A percentile compares a stretch with the other conserved stretches of the same genome.
These are phyloP conservation scores for Pseudozyma hubeiensis DNA, from an alignment of 1,284 basidiomycete species.

Conservation along the genomic window DNA sequence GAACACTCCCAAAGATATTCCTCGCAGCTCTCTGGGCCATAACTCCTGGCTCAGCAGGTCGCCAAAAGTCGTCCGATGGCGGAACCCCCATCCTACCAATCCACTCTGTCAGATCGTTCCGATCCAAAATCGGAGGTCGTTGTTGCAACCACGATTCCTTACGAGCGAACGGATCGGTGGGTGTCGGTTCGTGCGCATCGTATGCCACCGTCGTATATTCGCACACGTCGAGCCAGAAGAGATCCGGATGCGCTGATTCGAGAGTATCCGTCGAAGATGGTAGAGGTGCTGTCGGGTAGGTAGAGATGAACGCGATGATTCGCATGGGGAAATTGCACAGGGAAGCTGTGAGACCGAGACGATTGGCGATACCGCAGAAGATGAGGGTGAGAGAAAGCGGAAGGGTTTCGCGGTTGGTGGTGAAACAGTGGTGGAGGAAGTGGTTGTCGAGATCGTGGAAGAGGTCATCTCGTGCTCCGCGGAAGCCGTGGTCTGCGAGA, in stretches of 20 bases:
- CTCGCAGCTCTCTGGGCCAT: slow-evolving; percentile 37
- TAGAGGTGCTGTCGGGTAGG: slow-evolving; percentile 9
- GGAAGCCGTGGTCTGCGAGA: slow-evolving; percentile 40
- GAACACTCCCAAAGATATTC: slow-evolving; percentile 37
- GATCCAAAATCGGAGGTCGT: slow-evolving; percentile 32
- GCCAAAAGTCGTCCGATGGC: slow-evolving; percentile 25
- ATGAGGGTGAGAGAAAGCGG: slow-evolving; percentile 46
- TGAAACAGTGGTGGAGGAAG: slow-evolving; percentile 49
- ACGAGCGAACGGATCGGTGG: slow-evolving; percentile 23
- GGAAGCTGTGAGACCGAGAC: slow-evolving; percentile 43
- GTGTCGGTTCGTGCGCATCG: slow-evolving; percentile 20
- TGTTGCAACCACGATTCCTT: slow-evolving; percentile 17
- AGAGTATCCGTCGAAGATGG: slow-evolving; percentile 8
- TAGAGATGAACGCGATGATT: slow-evolving; percentile 40
- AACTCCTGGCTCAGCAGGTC: slow-evolving; percentile 16
- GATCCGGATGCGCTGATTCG: slow-evolving; percentile 4
- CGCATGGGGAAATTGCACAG: slow-evolving; percentile 49
- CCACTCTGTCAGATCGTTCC: slow-evolving; percentile 22
- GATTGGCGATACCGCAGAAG: slow-evolving; percentile 49
- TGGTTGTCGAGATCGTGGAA: slow-evolving; percentile 53
- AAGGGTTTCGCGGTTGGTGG: slow-evolving; percentile 48
- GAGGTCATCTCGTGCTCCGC: slow-evolving; percentile 22
- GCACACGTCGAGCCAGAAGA: slow-evolving; percentile 50
- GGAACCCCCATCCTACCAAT: slow-evolving; percentile 19
- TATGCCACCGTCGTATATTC: slow-evolving; percentile 28